Conservation (phyloP, 208 protist genomes). For the Leishmania amazonensis region DNA sequence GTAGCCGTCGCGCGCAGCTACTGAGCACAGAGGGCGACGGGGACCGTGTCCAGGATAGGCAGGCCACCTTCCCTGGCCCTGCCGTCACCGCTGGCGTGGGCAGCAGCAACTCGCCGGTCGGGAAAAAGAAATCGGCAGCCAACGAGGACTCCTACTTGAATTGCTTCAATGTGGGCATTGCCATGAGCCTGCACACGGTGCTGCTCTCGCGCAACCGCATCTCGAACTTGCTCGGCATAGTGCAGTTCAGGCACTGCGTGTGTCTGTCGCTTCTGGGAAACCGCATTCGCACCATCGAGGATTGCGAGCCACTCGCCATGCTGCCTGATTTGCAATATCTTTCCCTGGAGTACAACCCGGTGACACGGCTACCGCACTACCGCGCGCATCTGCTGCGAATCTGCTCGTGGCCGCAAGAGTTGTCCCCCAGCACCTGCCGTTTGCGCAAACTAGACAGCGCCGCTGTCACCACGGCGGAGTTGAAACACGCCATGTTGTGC, state of each 20-base stretch:
- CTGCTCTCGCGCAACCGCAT: constrained; percentile 83
- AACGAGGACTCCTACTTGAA: constrained; percentile 27
- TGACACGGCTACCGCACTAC: constrained; percentile 77
- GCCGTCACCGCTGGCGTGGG: background rate
- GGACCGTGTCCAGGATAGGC: background rate
- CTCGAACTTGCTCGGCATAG: constrained; percentile 53
- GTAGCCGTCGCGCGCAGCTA: background rate
- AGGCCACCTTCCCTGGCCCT: background rate
- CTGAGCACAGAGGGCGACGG: background rate
- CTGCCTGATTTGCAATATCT: constrained; percentile 75
- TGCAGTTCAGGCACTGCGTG: constrained; percentile 84
- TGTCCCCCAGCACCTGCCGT: constrained; percentile 57
- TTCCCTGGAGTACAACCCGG: constrained; percentile 86
- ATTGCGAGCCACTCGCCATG: constrained; percentile 78
- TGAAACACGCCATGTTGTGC: constrained; percentile 48
- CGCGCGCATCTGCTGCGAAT: constrained; percentile 83
- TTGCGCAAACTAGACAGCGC: constrained; percentile 72
- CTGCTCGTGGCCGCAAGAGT: constrained; percentile 62
- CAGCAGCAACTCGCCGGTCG: background rate
- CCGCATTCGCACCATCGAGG: constrained; percentile 68
- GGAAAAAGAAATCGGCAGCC: background rate
- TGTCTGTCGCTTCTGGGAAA: constrained; percentile 83
- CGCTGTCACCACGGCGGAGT: constrained; percentile 40
- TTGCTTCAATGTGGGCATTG: constrained; percentile 64
- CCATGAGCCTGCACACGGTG: constrained; percentile 76